Evolutionary conservation across 169 alveolate genomes (phyloP).

Genomic region (Plasmodium vivax): DNA sequence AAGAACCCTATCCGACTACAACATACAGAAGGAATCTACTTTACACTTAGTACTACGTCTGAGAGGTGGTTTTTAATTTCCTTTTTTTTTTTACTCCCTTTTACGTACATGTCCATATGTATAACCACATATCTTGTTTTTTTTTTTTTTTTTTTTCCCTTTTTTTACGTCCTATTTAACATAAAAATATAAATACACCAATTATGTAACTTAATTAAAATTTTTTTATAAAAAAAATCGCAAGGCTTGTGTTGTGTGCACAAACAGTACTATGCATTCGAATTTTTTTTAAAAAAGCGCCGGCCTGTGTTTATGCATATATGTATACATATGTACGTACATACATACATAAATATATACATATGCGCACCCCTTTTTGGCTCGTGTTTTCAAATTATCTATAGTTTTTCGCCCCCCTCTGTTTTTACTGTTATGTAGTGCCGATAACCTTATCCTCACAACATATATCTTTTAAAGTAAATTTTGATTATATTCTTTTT

Average conservation of each 20-base stretch:
- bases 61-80: constrained; percentile 79
- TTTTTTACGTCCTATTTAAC: constrained; percentile 49
- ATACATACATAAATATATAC: neutral
- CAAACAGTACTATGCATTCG: constrained; percentile 19
- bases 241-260: constrained; percentile 67
- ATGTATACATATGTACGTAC: no score
- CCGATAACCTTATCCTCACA: neutral
- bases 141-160: neutral
- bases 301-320: neutral
- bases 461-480: neutral
- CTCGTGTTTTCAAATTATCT: constrained; percentile 44
- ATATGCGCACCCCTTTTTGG: constrained; percentile 26
- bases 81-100: neutral
- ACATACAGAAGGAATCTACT: constrained; percentile 98
- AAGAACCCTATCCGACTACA: constrained; percentile 98
- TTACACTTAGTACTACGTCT: constrained; percentile 93
- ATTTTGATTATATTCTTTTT: neutral
- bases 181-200: neutral
- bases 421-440: constrained; percentile 6
- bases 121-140: neutral
- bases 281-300: neutral
- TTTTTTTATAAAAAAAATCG: constrained; percentile 47
- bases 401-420: constrained; percentile 7
- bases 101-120: neutral
- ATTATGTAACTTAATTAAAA: constrained; percentile 47